Conservation (phyloP, 345 rosid genomes). For the Euphorbia lathyris region DNA sequence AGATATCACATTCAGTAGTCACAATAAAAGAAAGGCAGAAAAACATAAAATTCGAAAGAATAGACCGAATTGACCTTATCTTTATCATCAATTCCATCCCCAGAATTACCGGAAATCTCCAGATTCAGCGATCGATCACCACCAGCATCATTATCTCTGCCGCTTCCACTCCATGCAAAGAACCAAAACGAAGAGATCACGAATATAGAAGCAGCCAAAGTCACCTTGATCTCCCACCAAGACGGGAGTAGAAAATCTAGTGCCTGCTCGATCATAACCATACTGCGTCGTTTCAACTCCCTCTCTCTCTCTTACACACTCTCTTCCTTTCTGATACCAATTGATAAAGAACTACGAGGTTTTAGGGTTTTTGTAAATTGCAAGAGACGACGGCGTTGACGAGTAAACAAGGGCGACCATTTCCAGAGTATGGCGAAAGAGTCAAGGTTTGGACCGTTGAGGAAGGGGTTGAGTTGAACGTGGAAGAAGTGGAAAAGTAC, state of each 20-base stretch:
- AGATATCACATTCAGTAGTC: background rate
- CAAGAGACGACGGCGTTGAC: background rate
- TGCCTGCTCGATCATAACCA: constrained; percentile 35
- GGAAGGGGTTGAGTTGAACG: constrained; percentile 3
- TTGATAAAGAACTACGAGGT: background rate
- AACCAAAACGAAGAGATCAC: constrained; percentile 59
- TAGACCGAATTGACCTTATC: constrained; percentile 53
- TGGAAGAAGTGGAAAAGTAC: constrained; percentile 10
- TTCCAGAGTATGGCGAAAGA: constrained; percentile 8
- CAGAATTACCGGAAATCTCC: constrained; percentile 41
- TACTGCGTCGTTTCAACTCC: background rate
- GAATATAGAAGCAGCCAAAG: constrained; percentile 59
- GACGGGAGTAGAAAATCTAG: constrained; percentile 65
- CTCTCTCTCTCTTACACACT: background rate
- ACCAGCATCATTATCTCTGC: constrained; percentile 21
- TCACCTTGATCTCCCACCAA: constrained; percentile 82
- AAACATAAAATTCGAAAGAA: background rate
- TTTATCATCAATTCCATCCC: constrained; percentile 40
- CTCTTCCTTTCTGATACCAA: background rate
- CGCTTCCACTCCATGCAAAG: constrained; percentile 45
- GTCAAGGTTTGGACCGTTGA: background rate
- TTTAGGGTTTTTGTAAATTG: constrained; percentile 22
- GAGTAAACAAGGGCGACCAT: constrained; percentile 15
- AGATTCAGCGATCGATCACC: constrained; percentile 40
- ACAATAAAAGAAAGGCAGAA: background rate